Conservation (phyloP, 352 stramenopile genomes). For the Pythium coloratum region DNA sequence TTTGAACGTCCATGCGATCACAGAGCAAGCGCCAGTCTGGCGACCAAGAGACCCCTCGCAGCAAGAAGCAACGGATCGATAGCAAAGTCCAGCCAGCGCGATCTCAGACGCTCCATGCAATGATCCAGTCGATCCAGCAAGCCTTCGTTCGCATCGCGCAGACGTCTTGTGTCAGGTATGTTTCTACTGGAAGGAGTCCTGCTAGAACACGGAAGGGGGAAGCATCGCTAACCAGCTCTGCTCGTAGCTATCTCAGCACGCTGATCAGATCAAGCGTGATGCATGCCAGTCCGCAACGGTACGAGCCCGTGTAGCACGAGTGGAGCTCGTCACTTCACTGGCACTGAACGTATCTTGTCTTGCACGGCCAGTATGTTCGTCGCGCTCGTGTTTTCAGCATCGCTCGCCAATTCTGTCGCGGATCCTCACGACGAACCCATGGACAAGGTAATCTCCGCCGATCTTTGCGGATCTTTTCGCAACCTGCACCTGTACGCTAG, state of each 20-base stretch:
- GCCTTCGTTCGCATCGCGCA: slow-evolving; percentile 5
- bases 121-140: slow-evolving; percentile 12
- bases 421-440: neutral
- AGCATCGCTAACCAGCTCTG: neutral
- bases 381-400: slow-evolving; percentile 29
- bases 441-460: slow-evolving; percentile 10
- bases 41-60: too few species aligned
- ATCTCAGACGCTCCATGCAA: slow-evolving; percentile 4
- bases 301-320: neutral
- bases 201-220: neutral
- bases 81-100: neutral
- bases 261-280: slow-evolving; percentile 6
- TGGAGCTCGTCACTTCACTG: neutral
- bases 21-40: slow-evolving; percentile 16
- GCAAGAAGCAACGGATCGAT: slow-evolving; percentile 19
- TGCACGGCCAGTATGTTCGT: slow-evolving; percentile 17
- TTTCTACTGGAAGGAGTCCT: neutral
- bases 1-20: neutral
- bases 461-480: neutral
- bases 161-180: slow-evolving; percentile 24
- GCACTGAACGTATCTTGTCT: neutral
- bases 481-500: neutral
- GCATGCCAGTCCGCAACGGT: slow-evolving; percentile 9
- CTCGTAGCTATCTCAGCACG: slow-evolving; percentile 20
- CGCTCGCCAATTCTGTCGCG: slow-evolving; percentile 15